phyloP scores from a whole-genome alignment of 129 eudicot genomes.

The Pseudognaphalium luteoalbum region DNA sequence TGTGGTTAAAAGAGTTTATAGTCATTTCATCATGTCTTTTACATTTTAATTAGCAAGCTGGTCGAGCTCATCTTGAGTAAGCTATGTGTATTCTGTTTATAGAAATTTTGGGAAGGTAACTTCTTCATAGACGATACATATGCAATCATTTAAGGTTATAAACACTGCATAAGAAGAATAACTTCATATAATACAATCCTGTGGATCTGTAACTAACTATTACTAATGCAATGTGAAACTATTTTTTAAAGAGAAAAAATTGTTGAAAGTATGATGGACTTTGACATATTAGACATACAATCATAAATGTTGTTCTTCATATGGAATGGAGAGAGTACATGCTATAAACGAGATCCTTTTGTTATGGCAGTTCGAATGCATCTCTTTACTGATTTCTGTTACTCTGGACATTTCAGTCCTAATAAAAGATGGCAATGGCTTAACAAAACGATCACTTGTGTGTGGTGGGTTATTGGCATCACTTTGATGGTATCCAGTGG shows the following conservation, averaged over 20 bases:
- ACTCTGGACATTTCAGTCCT: constrained; percentile 41
- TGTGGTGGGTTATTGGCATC: constrained; percentile 82
- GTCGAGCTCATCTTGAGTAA: constrained; percentile 2
- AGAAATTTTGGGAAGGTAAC: not conserved
- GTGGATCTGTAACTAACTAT: too few relatives aligned
- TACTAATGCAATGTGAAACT: not conserved
- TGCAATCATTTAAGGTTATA: not conserved
- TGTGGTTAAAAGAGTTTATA: constrained; percentile 12
- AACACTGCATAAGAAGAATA: not conserved
- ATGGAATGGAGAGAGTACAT: not conserved
- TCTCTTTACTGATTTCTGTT: constrained; percentile 8
- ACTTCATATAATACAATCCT: not conserved
- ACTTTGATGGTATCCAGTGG: constrained; percentile 62
- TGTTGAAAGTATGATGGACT: not conserved
- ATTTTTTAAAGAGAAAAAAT: not conserved
- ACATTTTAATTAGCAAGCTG: not conserved
- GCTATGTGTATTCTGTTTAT: not conserved
- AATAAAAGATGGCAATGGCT: constrained; percentile 52
- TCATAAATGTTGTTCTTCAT: not conserved
- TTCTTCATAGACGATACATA: constrained; percentile 1
- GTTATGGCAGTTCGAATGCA: not conserved
- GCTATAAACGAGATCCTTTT: not conserved
- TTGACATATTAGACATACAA: not conserved
- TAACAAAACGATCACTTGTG: constrained; percentile 56
- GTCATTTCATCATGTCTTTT: constrained; percentile 7